Conservation (phyloP, 2,329 filamentous ascomycete genomes). For the Pseudomassariella vexata region DNA sequence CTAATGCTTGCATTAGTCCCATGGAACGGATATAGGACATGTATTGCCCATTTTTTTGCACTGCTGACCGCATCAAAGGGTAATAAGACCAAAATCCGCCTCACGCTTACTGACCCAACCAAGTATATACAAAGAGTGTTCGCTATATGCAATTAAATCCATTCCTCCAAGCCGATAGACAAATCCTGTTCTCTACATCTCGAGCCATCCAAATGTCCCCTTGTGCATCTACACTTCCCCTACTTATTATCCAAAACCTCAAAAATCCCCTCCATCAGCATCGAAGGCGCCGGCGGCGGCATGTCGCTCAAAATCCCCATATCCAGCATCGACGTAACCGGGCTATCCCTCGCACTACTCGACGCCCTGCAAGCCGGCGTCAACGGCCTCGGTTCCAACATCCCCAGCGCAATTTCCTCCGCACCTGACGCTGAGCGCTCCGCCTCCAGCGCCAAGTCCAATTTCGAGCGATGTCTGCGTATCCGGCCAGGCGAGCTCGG, state of each 20-base stretch:
- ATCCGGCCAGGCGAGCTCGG: background rate
- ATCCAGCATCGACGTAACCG: background rate
- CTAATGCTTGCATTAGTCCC: no score
- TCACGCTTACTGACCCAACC: no score
- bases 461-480: slow-evolving; percentile 2
- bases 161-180: no score
- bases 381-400: slow-evolving; percentile 6
- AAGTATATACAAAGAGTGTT: no score
- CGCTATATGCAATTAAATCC: no score
- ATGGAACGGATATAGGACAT: no score
- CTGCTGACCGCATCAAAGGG: background rate
- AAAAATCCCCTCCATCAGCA: slow-evolving; percentile 6
- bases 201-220: no score
- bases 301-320: background rate
- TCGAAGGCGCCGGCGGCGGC: background rate
- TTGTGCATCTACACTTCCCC: no score
- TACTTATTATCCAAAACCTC: slow-evolving; percentile 8
- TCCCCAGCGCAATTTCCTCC: slow-evolving; percentile 5
- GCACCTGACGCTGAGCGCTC: slow-evolving; percentile 5
- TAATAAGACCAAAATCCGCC: slow-evolving; percentile 10
- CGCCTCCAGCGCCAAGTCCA: slow-evolving; percentile 8
- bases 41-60: no score
- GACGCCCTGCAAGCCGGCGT: background rate
- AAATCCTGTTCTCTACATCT: no score
- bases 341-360: background rate